Conservation (phyloP, 495 filamentous ascomycete genomes). For the Penicillium pulvis region DNA sequence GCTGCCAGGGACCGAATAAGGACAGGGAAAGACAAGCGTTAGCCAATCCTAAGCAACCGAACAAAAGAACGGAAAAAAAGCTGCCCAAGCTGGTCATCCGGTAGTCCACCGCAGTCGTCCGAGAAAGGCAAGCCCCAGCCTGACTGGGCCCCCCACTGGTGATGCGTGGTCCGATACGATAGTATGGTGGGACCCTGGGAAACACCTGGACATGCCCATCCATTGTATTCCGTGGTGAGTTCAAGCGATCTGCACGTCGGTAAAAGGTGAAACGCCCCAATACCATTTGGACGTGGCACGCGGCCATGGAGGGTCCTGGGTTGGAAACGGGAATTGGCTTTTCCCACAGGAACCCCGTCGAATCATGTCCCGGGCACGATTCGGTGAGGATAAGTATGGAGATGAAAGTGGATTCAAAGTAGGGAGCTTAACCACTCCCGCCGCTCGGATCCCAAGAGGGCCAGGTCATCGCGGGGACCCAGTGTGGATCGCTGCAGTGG, state of each 20-base stretch:
- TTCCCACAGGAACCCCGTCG: not conserved
- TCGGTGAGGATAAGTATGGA: conserved; percentile 25
- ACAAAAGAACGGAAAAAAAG: conserved; percentile 12
- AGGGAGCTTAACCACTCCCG: conserved; percentile 18
- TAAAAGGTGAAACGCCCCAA: conserved; percentile 18
- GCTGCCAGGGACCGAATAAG: conserved; percentile 11
- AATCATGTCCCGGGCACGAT: conserved; percentile 20
- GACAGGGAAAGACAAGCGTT: conserved; percentile 1
- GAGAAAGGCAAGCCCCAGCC: conserved; percentile 20
- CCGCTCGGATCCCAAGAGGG: conserved; percentile 14
- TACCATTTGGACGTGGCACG: conserved; percentile 1
- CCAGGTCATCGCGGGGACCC: conserved; percentile 46
- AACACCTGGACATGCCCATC: not conserved
- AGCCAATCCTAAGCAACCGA: conserved; percentile 1
- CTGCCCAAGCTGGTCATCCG: conserved; percentile 18
- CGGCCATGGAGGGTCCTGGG: not conserved
- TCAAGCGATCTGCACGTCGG: conserved; percentile 22
- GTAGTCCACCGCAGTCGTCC: conserved; percentile 18
- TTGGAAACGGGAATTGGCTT: conserved; percentile 1
- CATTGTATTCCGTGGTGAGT: conserved; percentile 6
- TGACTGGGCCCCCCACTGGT: conserved; percentile 6
- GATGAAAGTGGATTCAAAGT: conserved; percentile 1
- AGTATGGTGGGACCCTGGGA: conserved; percentile 9
- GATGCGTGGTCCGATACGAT: conserved; percentile 4
- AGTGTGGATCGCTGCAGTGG: conserved; percentile 3